A percentile compares a stretch with the other conserved stretches of the same genome.
phyloP scores from a whole-genome alignment of 2,329 filamentous ascomycete species.

The Teratosphaeria zuluensis region DNA sequence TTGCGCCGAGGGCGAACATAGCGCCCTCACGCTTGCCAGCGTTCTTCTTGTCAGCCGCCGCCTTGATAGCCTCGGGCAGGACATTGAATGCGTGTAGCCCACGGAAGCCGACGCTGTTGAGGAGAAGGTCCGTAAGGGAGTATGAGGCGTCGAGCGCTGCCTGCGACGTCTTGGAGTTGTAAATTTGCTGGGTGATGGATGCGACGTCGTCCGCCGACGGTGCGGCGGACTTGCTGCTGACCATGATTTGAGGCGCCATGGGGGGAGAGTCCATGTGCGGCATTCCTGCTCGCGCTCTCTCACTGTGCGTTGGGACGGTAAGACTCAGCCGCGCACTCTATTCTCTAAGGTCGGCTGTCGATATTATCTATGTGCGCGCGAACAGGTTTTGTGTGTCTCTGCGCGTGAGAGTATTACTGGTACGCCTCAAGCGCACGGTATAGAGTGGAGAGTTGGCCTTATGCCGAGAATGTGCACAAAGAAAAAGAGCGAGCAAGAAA shows the following conservation, averaged over 20 bases:
- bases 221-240: slow-evolving; percentile 35
- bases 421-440: background rate
- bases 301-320: background rate
- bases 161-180: slow-evolving; percentile 44
- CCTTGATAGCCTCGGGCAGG: slow-evolving; percentile 59
- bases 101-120: slow-evolving; percentile 55
- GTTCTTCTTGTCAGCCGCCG: slow-evolving; percentile 88
- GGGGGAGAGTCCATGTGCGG: slow-evolving; percentile 43
- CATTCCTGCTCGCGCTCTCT: slow-evolving; percentile 23
- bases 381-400: background rate
- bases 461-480: background rate
- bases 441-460: background rate
- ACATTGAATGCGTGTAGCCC: slow-evolving; percentile 54
- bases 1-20: slow-evolving; percentile 86
- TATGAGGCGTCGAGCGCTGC: slow-evolving; percentile 54
- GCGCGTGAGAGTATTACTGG: background rate
- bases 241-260: slow-evolving; percentile 37
- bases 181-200: slow-evolving; percentile 33
- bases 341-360: background rate
- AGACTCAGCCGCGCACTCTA: background rate
- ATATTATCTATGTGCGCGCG: background rate
- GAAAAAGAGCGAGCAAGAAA: background rate
- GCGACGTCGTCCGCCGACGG: slow-evolving; percentile 39
- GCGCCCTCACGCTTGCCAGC: slow-evolving; percentile 75
- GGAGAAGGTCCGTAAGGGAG: slow-evolving; percentile 52